Conservation (phyloP, 139 green algal species). For the Desmodesmus armatus region DNA sequence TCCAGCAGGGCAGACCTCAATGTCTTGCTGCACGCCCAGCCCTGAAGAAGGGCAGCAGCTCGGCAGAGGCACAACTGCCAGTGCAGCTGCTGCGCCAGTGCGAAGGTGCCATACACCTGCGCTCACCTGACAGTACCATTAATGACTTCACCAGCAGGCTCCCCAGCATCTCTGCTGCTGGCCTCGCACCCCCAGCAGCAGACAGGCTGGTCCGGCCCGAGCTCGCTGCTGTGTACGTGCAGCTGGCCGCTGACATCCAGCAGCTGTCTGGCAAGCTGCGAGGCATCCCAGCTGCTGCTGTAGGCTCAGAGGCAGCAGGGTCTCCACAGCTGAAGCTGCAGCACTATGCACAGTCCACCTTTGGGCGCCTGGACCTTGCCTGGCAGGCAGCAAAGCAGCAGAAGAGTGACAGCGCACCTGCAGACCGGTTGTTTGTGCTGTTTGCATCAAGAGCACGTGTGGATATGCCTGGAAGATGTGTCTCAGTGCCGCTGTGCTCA, state of each 20-base stretch:
- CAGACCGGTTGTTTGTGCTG: too few species aligned
- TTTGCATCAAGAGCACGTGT: too few species aligned
- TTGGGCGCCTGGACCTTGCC: not conserved
- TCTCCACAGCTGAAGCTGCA: constrained; percentile 15
- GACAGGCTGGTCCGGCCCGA: constrained; percentile 16
- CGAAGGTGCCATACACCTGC: constrained; percentile 1
- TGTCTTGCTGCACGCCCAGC: not conserved
- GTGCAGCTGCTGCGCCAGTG: constrained; percentile 19
- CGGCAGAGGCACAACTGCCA: constrained; percentile 10
- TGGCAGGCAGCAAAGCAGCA: not conserved
- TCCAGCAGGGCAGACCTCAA: not conserved
- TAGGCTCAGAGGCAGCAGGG: not conserved
- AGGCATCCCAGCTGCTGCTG: too few species aligned
- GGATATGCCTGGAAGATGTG: too few species aligned
- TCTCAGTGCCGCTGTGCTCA: too few species aligned
- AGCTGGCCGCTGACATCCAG: not conserved
- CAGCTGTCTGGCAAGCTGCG: not conserved
- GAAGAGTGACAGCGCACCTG: too few species aligned
- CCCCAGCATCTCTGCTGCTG: constrained; percentile 1
- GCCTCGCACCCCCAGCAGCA: not conserved
- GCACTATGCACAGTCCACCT: constrained; percentile 13
- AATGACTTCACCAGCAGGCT: not conserved
- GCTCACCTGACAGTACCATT: not conserved
- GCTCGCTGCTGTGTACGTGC: not conserved
- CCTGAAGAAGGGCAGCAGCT: not conserved